These are phyloP conservation scores for Mucor plumbeus DNA, from an alignment of 371 early-diverging fungal species.

Conservation along the genomic window DNA sequence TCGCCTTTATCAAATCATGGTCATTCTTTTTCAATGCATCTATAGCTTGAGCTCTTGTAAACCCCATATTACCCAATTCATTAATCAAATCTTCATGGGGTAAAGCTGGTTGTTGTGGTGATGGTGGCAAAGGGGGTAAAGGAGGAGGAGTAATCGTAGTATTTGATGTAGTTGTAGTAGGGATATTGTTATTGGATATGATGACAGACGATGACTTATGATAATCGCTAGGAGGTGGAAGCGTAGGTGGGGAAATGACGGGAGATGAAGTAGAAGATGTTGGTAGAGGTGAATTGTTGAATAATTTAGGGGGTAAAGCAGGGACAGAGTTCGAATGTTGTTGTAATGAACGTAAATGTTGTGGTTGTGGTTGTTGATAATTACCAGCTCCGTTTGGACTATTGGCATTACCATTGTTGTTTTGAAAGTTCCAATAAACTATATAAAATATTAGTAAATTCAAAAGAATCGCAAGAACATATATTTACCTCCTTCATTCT, in stretches of 20 bases:
- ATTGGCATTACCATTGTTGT: background rate
- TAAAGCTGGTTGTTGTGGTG: conserved; percentile 10
- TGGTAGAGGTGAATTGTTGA: conserved; percentile 19
- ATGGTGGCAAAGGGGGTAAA: conserved; percentile 15
- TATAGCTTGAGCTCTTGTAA: conserved; percentile 74
- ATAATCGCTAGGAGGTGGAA: conserved; percentile 17
- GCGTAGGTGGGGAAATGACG: conserved; percentile 18
- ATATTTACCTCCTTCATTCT: conserved; percentile 35
- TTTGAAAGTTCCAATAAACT: conserved; percentile 28
- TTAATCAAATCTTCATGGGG: conserved; percentile 34
- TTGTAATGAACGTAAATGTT: background rate
- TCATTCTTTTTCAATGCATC: conserved; percentile 83
- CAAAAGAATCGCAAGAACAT: too few relatives aligned
- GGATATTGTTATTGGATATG: background rate
- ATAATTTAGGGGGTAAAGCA: conserved; percentile 32
- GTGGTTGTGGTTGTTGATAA: conserved; percentile 18
- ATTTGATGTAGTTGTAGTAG: conserved; percentile 9
- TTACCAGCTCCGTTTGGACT: background rate
- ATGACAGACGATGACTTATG: conserved; percentile 3
- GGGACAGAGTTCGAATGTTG: conserved; percentile 17
- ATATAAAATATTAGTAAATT: background rate
- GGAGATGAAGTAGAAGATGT: conserved; percentile 25
- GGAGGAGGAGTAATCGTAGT: conserved; percentile 20
- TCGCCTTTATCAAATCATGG: conserved; percentile 77
- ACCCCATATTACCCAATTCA: conserved; percentile 80